These are phyloP conservation scores for Avena sativa DNA, from an alignment of 176 grass and related monocot species.

Conservation along the genomic window DNA sequence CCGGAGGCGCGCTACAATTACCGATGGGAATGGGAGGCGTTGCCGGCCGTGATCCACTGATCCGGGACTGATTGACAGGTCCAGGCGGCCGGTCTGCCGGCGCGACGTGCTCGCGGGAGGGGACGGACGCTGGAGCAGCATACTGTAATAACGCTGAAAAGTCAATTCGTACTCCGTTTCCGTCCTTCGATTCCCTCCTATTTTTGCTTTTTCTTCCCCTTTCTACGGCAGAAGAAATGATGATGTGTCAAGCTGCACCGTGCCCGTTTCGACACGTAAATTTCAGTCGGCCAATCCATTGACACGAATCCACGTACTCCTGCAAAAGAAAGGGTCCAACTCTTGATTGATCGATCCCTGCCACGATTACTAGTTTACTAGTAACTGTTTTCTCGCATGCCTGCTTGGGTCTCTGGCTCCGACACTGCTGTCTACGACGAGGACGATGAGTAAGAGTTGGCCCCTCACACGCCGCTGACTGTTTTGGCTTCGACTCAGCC, in stretches of 20 bases:
- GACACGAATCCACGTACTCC: not conserved
- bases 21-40: conserved; percentile 36
- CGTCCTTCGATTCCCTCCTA: not conserved
- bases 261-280: not conserved
- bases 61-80: conserved; percentile 32
- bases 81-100: conserved; percentile 42
- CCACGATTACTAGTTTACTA: too few relatives aligned
- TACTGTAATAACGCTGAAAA: not conserved
- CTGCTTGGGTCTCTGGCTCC: too few relatives aligned
- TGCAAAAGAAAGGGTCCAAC: not conserved
- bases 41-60: conserved; percentile 18
- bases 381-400: too few relatives aligned
- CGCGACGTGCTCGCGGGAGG: not conserved
- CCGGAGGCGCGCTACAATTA: conserved; percentile 36
- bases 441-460: too few relatives aligned
- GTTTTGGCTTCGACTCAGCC: too few relatives aligned
- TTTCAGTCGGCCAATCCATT: not conserved
- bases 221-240: not conserved
- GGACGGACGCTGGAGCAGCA: not conserved
- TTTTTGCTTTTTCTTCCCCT: not conserved
- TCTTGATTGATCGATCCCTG: too few relatives aligned
- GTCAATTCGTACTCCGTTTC: not conserved
- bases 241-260: not conserved
- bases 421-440: too few relatives aligned
- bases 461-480: too few relatives aligned